These are phyloP conservation scores for Termitomyces bulborhizus DNA, from an alignment of 768 basidiomycete species.

Conservation along the genomic window DNA sequence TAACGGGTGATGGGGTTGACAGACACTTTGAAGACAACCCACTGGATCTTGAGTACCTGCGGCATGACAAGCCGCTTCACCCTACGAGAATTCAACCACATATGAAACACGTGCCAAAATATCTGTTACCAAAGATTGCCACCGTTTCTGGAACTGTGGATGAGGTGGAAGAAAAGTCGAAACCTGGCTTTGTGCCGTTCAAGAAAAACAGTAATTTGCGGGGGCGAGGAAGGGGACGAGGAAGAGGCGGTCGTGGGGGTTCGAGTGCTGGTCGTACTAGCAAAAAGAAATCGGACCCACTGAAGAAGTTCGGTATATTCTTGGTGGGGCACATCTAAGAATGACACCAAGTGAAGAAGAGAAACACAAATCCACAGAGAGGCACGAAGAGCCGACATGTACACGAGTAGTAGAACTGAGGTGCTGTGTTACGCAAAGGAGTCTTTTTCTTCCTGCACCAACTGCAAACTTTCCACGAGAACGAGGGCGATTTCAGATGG, in stretches of 20 bases:
- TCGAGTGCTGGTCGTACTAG: slow-evolving; percentile 46
- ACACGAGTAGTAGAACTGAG: too few species aligned
- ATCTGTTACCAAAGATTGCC: slow-evolving; percentile 80
- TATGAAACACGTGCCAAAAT: slow-evolving; percentile 94
- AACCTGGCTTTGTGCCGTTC: slow-evolving; percentile 66
- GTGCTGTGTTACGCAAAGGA: too few species aligned
- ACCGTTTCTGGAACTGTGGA: slow-evolving; percentile 40
- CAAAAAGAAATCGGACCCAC: too few species aligned
- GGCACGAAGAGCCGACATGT: too few species aligned
- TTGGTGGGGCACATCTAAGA: too few species aligned
- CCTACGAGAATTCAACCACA: slow-evolving; percentile 87
- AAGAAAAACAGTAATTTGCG: slow-evolving; percentile 44
- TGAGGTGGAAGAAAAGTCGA: slow-evolving; percentile 18
- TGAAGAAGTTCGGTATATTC: too few species aligned
- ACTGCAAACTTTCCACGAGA: too few species aligned
- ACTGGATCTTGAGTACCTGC: slow-evolving; percentile 82
- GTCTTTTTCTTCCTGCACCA: too few species aligned
- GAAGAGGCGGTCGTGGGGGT: slow-evolving; percentile 48
- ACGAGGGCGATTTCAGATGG: too few species aligned
- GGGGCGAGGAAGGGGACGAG: slow-evolving; percentile 49
- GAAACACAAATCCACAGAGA: too few species aligned
- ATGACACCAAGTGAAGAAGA: too few species aligned
- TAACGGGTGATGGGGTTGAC: background rate
- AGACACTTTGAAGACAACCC: slow-evolving; percentile 99
- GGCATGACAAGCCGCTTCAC: slow-evolving; percentile 92